Conservation (phyloP, 306 rosid species). For the Fagus crenata region DNA sequence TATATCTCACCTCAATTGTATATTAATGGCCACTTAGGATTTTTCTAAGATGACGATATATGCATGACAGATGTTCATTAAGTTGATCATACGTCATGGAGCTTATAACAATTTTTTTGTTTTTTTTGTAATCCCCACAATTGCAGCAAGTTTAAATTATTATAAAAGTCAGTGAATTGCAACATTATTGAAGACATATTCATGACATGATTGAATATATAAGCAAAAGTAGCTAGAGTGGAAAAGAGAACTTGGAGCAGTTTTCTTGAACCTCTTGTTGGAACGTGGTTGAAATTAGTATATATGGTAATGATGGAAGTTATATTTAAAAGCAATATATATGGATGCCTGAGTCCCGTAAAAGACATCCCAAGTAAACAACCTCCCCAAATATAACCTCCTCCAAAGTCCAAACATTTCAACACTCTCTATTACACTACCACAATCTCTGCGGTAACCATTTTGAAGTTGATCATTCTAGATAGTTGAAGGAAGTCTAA, state of each 20-base stretch:
- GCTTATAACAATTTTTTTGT: background rate
- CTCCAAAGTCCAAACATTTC: background rate
- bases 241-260: background rate
- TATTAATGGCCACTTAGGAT: background rate
- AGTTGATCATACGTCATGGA: background rate
- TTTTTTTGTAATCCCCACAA: background rate
- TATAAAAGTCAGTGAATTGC: background rate
- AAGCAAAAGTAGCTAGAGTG: background rate
- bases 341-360: background rate
- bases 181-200: slow-evolving; percentile 25
- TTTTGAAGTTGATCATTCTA: background rate
- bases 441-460: background rate
- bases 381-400: slow-evolving; percentile 38
- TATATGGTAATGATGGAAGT: background rate
- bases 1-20: background rate
- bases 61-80: slow-evolving; percentile 5
- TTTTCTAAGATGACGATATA: slow-evolving; percentile 16
- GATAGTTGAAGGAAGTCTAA: too few relatives aligned
- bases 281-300: slow-evolving; percentile 10
- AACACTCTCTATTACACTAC: background rate
- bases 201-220: slow-evolving; percentile 20
- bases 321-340: background rate
- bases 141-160: background rate
- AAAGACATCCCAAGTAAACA: slow-evolving; percentile 21
- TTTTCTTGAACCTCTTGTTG: background rate